Evolutionary conservation across 1,284 basidiomycete species (phyloP).

Genomic region (Marasmius tenuissimus): DNA sequence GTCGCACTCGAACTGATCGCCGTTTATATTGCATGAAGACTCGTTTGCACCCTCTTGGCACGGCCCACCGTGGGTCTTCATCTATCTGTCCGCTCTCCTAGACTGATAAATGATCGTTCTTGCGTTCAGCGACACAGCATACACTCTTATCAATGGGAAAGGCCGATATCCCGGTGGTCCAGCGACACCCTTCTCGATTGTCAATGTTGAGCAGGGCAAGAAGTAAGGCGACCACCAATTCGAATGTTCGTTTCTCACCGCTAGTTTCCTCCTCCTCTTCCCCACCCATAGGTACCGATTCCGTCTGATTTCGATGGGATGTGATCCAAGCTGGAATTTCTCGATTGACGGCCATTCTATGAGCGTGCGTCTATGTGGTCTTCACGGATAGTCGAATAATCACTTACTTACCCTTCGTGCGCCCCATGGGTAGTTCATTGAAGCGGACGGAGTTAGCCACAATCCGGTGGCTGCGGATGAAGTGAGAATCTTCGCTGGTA

Average conservation of each 20-base stretch:
- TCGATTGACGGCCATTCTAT: constrained; percentile 35
- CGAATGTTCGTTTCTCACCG: background rate
- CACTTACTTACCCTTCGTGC: too few species aligned
- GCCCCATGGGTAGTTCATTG: constrained; percentile 35
- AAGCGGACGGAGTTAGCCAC: constrained; percentile 47
- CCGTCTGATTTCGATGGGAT: constrained; percentile 8
- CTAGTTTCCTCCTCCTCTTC: constrained; percentile 1
- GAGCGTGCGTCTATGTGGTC: constrained; percentile 14
- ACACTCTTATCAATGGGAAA: too few species aligned
- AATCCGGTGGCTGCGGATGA: constrained; percentile 39
- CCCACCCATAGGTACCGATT: constrained; percentile 7
- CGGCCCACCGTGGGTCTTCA: background rate
- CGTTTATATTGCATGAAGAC: background rate
- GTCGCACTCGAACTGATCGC: background rate
- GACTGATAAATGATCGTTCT: too few species aligned
- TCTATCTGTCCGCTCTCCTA: too few species aligned
- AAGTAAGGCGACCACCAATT: too few species aligned
- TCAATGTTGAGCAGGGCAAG: background rate
- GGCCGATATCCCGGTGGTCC: too few species aligned
- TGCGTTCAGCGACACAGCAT: too few species aligned
- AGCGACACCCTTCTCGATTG: too few species aligned
- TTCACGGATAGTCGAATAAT: too few species aligned
- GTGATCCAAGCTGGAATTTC: constrained; percentile 7
- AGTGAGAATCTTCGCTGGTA: constrained; percentile 34
- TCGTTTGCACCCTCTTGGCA: background rate